Base-by-base conservation (phyloP, 139 green algal species). In the Desmodesmus armatus region DNA sequence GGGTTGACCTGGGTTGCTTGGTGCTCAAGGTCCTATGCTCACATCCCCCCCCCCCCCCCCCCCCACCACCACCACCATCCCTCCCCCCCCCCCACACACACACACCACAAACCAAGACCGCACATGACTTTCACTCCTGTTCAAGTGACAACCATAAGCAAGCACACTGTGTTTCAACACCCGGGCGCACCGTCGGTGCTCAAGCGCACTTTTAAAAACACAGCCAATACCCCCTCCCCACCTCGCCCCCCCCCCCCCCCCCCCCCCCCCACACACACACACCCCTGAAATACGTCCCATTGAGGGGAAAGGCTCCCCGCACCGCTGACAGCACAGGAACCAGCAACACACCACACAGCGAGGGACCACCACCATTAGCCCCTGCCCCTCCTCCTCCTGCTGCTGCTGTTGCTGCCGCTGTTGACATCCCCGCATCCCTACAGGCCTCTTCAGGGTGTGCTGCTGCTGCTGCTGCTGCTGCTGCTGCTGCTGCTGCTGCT, bases 281-380 rank as follows among this genome's bases (percentile, higher is more conserved):
- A n/a, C n/a, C n/a, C n/a, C n/a, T 94, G 83, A 98, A 98, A 89
- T 97, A 98, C 2, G 95, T 97, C 23, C 94, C 95, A 65, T 96
- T 96, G 1, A 98, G 91, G 0, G 95, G 94, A 80, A 98, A 98
- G 5, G 77, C 86, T 33, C 92, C 88, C 0, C 78, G 67, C 75
- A 95, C 76, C 2, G 93, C 93, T 23, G 60, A 84, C 15, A 87
- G 71, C 29, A 83, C 90, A 19, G 90, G 91, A 23, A 95, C 72
- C 70, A 96, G 91, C 85, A 95, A 81, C 39, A 93, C 65, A 0
- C 82, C 90, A 1, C 75, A 71, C 74, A 92, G 63, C 65, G 70
- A 37, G 0, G 72, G 49, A 47, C 82, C 73, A 3, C 29, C 35
- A 4, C 43, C 9, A 17, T 33, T 35, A 41, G 23, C 41, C 41